Evolutionary conservation across 148 eudicot genomes (phyloP).

Genomic region (Arctostaphylos glauca): DNA sequence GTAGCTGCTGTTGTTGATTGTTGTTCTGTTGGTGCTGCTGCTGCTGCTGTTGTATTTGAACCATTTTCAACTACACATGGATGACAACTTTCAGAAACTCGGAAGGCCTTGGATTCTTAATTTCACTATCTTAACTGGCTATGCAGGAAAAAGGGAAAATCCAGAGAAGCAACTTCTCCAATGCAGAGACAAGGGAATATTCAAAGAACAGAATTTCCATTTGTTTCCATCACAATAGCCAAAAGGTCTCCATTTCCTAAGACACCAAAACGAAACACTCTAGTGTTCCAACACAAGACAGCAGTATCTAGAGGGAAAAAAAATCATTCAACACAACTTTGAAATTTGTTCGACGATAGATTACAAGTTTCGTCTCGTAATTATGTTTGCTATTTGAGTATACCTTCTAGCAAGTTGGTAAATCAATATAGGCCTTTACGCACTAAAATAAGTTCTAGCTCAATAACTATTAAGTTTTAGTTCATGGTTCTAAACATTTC

Average conservation of each 20-base stretch:
- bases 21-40: slow-evolving; percentile 45
- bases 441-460: neutral
- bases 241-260: neutral
- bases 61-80: slow-evolving; percentile 51
- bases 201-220: neutral
- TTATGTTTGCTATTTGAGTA: neutral
- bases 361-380: neutral
- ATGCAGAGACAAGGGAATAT: neutral
- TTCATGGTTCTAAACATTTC: neutral
- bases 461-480: neutral
- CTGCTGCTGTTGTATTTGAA: slow-evolving; percentile 48
- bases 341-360: no score
- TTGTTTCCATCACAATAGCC: neutral
- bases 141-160: neutral
- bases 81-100: slow-evolving; percentile 3
- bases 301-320: neutral
- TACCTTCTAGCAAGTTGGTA: neutral
- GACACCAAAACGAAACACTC: neutral
- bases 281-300: slow-evolving; percentile 1
- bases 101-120: neutral
- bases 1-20: slow-evolving; percentile 23
- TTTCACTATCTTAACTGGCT: neutral
- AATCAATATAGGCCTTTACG: neutral
- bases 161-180: slow-evolving; percentile 6
- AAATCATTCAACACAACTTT: no score